These are phyloP conservation scores for Nigrospora oryzae DNA, from an alignment of 2,329 filamentous ascomycete genomes.

Conservation along the genomic window DNA sequence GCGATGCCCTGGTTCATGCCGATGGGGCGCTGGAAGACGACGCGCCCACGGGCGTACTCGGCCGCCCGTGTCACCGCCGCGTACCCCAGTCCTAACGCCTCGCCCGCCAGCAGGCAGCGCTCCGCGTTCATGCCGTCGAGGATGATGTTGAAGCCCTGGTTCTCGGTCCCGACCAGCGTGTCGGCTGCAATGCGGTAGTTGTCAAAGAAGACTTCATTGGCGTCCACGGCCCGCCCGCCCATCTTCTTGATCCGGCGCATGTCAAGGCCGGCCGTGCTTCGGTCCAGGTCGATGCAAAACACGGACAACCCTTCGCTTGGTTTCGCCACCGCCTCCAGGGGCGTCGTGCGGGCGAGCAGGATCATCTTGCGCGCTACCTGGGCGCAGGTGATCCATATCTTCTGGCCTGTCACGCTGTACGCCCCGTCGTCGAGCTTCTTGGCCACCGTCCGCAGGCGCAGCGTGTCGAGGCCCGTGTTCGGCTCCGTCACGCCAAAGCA, in stretches of 20 bases:
- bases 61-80: constrained; percentile 56
- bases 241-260: constrained; percentile 74
- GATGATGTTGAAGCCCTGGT: constrained; percentile 71
- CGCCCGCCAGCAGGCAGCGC: constrained; percentile 66
- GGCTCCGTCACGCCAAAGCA: constrained; percentile 86
- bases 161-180: constrained; percentile 62
- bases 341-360: constrained; percentile 67
- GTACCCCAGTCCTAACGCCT: constrained; percentile 74
- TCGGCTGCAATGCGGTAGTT: constrained; percentile 59
- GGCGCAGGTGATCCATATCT: constrained; percentile 84
- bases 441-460: constrained; percentile 60
- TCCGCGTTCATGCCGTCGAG: constrained; percentile 77
- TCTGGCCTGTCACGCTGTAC: constrained; percentile 68
- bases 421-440: constrained; percentile 40
- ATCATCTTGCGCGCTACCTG: constrained; percentile 81
- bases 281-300: constrained; percentile 73
- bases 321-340: constrained; percentile 57
- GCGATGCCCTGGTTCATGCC: constrained; percentile 59
- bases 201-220: constrained; percentile 85
- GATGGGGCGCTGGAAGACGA: constrained; percentile 58
- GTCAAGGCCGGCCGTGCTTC: constrained; percentile 47
- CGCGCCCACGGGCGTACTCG: constrained; percentile 56
- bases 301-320: constrained; percentile 69
- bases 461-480: constrained; percentile 70
- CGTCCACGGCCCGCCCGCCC: constrained; percentile 74